phyloP scores from a whole-genome alignment of 495 filamentous ascomycete genomes.

The Hapsidospora chrysogenum region DNA sequence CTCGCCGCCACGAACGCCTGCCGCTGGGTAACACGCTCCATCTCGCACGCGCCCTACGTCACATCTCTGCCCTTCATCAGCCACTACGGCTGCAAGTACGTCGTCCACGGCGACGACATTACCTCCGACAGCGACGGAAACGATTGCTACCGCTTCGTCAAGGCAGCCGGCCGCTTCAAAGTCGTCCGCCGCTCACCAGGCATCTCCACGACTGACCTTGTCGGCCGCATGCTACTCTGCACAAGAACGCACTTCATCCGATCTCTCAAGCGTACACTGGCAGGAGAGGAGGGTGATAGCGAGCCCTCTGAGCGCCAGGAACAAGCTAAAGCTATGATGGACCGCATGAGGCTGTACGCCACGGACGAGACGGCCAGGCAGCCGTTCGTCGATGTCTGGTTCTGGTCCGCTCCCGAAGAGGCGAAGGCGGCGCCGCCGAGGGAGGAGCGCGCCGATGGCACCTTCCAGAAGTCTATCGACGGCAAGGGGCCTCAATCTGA shows the following conservation, averaged over 20 bases:
- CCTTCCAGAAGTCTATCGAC: constrained; percentile 44
- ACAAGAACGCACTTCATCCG: constrained; percentile 79
- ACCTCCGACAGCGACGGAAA: constrained; percentile 81
- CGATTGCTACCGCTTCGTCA: constrained; percentile 96
- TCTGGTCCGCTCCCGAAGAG: constrained; percentile 42
- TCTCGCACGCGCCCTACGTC: constrained; percentile 86
- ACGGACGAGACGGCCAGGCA: constrained; percentile 60
- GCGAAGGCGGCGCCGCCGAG: constrained; percentile 21
- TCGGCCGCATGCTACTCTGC: constrained; percentile 91
- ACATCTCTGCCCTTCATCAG: constrained; percentile 86
- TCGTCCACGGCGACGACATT: constrained; percentile 95
- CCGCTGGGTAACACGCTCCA: constrained; percentile 73
- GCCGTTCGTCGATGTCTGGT: constrained; percentile 63
- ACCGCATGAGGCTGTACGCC: constrained; percentile 68
- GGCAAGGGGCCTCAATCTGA: constrained; percentile 53
- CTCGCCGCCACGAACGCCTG: constrained; percentile 82
- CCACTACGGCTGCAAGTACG: constrained; percentile 83
- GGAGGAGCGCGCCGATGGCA: constrained; percentile 27
- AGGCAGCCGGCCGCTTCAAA: constrained; percentile 76
- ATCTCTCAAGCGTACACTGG: constrained; percentile 47
- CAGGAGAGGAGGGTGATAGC: constrained; percentile 55
- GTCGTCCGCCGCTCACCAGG: constrained; percentile 92
- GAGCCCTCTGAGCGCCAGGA: constrained; percentile 44
- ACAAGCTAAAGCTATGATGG: constrained; percentile 41
- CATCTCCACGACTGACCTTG: constrained; percentile 92